phyloP scores from a whole-genome alignment of 2,329 filamentous ascomycete species.

The Coniochaeta ligniaria region DNA sequence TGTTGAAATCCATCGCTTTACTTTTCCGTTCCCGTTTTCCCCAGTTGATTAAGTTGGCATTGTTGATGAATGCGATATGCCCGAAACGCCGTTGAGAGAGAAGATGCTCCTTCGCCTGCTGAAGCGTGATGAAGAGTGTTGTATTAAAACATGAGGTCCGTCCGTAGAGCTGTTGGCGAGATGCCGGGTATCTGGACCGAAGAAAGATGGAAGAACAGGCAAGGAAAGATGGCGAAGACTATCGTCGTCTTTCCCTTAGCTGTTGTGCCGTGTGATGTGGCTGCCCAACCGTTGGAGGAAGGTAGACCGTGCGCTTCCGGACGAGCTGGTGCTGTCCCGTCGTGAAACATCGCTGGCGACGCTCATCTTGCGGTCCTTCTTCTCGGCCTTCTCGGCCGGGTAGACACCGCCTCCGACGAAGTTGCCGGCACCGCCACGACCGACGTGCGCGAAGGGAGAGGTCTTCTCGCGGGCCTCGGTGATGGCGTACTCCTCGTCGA shows the following conservation, averaged over 20 bases:
- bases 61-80: constrained; percentile 1
- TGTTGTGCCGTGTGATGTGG: neutral
- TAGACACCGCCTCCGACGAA: constrained; percentile 22
- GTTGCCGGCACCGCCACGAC: constrained; percentile 60
- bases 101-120: constrained; percentile 1
- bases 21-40: neutral
- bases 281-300: constrained; percentile 8
- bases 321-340: constrained; percentile 8
- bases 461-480: constrained; percentile 44
- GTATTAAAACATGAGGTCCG: neutral
- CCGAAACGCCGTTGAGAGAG: constrained; percentile 1
- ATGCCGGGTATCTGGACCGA: neutral
- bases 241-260: neutral
- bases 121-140: neutral
- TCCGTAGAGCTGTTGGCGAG: neutral
- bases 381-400: neutral
- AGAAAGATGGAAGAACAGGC: neutral
- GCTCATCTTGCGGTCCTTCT: constrained; percentile 13
- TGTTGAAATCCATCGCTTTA: too few species aligned
- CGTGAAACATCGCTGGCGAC: constrained; percentile 8
- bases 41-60: neutral
- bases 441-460: constrained; percentile 50
- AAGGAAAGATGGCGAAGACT: neutral
- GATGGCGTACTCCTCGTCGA: constrained; percentile 58
- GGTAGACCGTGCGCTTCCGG: constrained; percentile 16